These are phyloP conservation scores for Paecilomyces formosus DNA, from an alignment of 2,329 filamentous ascomycete genomes.

Conservation along the genomic window DNA sequence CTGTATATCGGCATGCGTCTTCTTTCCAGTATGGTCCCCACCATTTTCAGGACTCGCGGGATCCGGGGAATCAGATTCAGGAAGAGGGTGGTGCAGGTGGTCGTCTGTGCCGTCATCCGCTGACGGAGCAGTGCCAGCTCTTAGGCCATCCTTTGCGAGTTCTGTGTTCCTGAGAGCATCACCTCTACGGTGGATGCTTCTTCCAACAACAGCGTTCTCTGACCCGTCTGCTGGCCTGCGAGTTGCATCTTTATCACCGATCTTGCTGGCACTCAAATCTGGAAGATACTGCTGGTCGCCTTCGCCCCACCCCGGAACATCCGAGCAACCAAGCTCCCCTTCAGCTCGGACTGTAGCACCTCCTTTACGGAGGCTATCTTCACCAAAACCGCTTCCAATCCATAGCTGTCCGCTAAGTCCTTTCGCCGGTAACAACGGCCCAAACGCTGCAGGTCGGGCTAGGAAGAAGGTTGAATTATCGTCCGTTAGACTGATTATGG, in stretches of 20 bases:
- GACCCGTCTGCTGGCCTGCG: slow-evolving; percentile 2
- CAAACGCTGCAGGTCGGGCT: slow-evolving; percentile 87
- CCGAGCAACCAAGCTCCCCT: slow-evolving; percentile 89
- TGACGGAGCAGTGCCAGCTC: slow-evolving; percentile 13
- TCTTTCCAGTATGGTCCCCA: slow-evolving; percentile 22
- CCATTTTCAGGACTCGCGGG: slow-evolving; percentile 26
- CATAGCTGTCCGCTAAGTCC: slow-evolving; percentile 86
- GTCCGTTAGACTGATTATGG: slow-evolving; percentile 91
- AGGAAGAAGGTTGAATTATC: slow-evolving; percentile 98
- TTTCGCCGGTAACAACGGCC: slow-evolving; percentile 64
- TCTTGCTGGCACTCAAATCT: slow-evolving; percentile 11
- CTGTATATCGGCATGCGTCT: slow-evolving; percentile 78
- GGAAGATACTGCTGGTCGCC: slow-evolving; percentile 38
- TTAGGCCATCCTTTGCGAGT: slow-evolving; percentile 10
- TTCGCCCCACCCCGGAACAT: slow-evolving; percentile 81
- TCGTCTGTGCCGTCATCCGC: slow-evolving; percentile 76
- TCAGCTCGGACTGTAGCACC: slow-evolving; percentile 49
- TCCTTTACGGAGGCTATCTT: slow-evolving; percentile 61
- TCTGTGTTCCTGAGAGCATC: slow-evolving; percentile 16
- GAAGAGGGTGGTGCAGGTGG: slow-evolving; percentile 59
- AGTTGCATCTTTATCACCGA: slow-evolving; percentile 12
- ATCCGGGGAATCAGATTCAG: slow-evolving; percentile 33
- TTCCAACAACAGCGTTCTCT: slow-evolving; percentile 4
- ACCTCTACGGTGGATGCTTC: slow-evolving; percentile 11
- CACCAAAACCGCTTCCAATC: slow-evolving; percentile 87